Percentiles rank a stretch among this genome's conserved stretches.
phyloP scores from a whole-genome alignment of 225 moss, liverwort and hornwort species.

The Neckera pumila region DNA sequence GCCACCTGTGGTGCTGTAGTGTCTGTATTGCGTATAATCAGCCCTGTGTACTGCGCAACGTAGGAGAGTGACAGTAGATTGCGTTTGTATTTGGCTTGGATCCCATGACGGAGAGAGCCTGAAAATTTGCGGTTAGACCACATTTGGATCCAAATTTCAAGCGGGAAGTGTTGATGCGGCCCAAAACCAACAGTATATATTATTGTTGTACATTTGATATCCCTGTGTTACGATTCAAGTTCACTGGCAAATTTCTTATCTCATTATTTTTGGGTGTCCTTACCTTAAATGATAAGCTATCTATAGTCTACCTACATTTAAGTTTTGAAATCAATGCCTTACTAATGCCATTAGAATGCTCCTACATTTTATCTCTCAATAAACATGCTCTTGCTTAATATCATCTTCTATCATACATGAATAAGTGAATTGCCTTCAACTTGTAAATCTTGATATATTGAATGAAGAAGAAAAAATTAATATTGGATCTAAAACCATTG shows the following conservation, averaged over 20 bases:
- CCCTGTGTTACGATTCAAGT: background rate
- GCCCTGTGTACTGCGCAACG: too few relatives aligned
- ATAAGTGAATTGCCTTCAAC: background rate
- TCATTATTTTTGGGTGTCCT: background rate
- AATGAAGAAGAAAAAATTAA: background rate
- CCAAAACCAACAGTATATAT: background rate
- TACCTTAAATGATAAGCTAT: too few relatives aligned
- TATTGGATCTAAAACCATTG: background rate
- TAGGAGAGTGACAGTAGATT: background rate
- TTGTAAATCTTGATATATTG: background rate
- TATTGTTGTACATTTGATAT: background rate
- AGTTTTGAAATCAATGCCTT: too few relatives aligned
- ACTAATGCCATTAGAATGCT: too few relatives aligned
- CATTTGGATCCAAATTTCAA: background rate
- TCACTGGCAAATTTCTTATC: background rate
- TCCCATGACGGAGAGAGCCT: background rate
- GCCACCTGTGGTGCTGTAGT: too few relatives aligned
- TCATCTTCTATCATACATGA: too few relatives aligned
- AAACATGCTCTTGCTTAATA: background rate
- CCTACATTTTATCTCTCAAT: background rate
- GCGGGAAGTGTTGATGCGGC: background rate
- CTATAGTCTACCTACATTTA: too few relatives aligned
- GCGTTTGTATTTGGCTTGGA: background rate
- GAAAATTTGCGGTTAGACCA: background rate
- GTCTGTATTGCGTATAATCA: too few relatives aligned